Evolutionary conservation across 176 grass and related monocot genomes (phyloP).

Genomic region (Puccinellia tenuiflora): DNA sequence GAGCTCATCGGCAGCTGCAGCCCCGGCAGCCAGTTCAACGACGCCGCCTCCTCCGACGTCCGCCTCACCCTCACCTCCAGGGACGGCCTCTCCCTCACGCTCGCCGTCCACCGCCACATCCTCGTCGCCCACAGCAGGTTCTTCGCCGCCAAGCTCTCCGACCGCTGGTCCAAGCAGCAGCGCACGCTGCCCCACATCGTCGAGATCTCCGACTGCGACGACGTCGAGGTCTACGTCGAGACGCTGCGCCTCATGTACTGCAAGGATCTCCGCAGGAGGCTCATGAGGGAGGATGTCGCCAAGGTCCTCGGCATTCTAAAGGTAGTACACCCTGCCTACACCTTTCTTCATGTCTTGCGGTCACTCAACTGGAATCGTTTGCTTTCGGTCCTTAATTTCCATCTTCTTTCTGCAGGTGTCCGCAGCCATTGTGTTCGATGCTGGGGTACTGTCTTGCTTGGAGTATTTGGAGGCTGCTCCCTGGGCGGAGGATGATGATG

Average conservation of each 20-base stretch:
- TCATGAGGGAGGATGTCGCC: conserved; percentile 86
- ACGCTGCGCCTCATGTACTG: conserved; percentile 97
- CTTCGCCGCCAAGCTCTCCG: conserved; percentile 91
- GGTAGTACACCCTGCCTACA: conserved; percentile 1
- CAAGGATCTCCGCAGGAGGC: conserved; percentile 83
- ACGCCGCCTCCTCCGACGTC: conserved; percentile 79
- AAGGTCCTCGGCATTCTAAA: conserved; percentile 95
- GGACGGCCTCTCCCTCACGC: conserved; percentile 77
- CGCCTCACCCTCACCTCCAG: conserved; percentile 77
- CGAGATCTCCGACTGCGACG: conserved; percentile 98
- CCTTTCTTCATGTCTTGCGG: not conserved
- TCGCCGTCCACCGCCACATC: conserved; percentile 83
- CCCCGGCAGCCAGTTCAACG: conserved; percentile 91
- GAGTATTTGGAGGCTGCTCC: conserved; percentile 79
- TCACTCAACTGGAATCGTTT: not conserved
- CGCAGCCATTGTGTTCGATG: conserved; percentile 79
- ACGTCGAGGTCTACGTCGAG: conserved; percentile 91
- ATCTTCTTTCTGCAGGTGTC: conserved; percentile 49
- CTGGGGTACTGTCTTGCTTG: conserved; percentile 76
- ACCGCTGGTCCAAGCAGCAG: conserved; percentile 97
- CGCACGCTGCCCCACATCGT: conserved; percentile 80
- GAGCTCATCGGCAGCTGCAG: conserved; percentile 83
- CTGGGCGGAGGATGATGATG: conserved; percentile 89
- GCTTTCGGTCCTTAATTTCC: not conserved
- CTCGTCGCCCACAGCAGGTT: conserved; percentile 87